A percentile compares a stretch with the other conserved stretches of the same genome.
These are phyloP conservation scores for Porpolomopsis calyptriformis DNA, from an alignment of 768 basidiomycete genomes.

Conservation along the genomic window DNA sequence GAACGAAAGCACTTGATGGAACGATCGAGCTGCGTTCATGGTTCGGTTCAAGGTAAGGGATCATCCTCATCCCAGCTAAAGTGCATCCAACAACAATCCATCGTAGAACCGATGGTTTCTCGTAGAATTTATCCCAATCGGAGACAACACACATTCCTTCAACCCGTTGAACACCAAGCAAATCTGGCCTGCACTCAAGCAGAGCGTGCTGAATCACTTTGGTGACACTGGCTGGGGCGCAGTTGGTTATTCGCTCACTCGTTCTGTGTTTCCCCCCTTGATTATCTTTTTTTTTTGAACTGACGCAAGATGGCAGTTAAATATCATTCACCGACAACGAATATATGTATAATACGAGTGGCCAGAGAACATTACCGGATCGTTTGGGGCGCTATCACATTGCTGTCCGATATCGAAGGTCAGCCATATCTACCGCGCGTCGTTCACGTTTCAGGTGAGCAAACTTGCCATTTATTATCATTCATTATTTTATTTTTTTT, in stretches of 20 bases:
- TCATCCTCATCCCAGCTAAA: neutral
- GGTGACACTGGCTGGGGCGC: constrained; percentile 84
- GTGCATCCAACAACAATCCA: neutral
- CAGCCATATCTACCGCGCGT: constrained; percentile 59
- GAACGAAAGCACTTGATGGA: too few relatives aligned
- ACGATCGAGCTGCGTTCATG: too few relatives aligned
- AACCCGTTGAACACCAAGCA: constrained; percentile 43
- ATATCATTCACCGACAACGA: constrained; percentile 77
- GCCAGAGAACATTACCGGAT: constrained; percentile 70
- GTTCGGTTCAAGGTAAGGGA: constrained; percentile 8
- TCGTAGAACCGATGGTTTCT: constrained; percentile 79
- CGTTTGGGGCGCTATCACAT: constrained; percentile 70
- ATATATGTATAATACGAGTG: constrained; percentile 78
- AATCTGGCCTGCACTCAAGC: constrained; percentile 58
- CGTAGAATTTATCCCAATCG: constrained; percentile 63
- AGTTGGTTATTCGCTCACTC: constrained; percentile 57
- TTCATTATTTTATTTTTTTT: neutral
- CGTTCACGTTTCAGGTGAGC: constrained; percentile 67
- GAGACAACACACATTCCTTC: constrained; percentile 17
- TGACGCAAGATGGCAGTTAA: constrained; percentile 49
- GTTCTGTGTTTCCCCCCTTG: constrained; percentile 30
- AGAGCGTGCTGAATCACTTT: constrained; percentile 61
- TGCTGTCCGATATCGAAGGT: constrained; percentile 55
- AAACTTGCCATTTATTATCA: neutral
- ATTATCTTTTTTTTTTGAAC: neutral